A percentile compares a stretch with the other conserved stretches of the same genome.
These are phyloP conservation scores for Hanseniaspora singularis DNA, from an alignment of 805 yeast species.

Conservation along the genomic window DNA sequence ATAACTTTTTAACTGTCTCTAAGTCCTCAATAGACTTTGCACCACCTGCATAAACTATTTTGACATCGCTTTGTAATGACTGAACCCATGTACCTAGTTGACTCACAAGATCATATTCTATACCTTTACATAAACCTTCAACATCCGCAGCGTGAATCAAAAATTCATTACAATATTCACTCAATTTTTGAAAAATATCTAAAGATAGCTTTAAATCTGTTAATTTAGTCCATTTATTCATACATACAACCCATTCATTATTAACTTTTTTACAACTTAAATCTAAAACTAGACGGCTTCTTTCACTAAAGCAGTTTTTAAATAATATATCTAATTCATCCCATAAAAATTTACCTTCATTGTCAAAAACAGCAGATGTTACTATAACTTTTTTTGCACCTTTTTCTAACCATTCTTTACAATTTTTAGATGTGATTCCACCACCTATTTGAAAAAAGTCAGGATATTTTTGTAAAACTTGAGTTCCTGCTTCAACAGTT, in stretches of 20 bases:
- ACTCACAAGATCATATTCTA: slow-evolving; percentile 65
- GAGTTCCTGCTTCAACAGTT: slow-evolving; percentile 48
- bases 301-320: slow-evolving; percentile 42
- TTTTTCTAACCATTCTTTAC: slow-evolving; percentile 58
- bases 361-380: slow-evolving; percentile 71
- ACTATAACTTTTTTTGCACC: slow-evolving; percentile 84
- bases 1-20: slow-evolving; percentile 48
- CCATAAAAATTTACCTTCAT: slow-evolving; percentile 38
- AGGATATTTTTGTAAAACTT: slow-evolving; percentile 70
- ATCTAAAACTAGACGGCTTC: slow-evolving; percentile 63
- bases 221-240: slow-evolving; percentile 91
- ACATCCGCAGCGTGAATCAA: slow-evolving; percentile 97
- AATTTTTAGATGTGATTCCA: slow-evolving; percentile 69
- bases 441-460: slow-evolving; percentile 76
- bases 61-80: slow-evolving; percentile 35
- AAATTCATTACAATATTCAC: slow-evolving; percentile 69
- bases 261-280: slow-evolving; percentile 56
- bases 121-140: slow-evolving; percentile 89
- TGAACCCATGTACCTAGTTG: slow-evolving; percentile 66
- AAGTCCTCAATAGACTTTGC: slow-evolving; percentile 68
- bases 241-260: slow-evolving; percentile 79
- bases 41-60: slow-evolving; percentile 94
- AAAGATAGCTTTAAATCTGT: slow-evolving; percentile 50
- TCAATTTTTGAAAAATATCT: slow-evolving; percentile 42
- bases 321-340: slow-evolving; percentile 43